Evolutionary conservation across 352 stramenopile species (phyloP), one percentile per base, ranked within the genome.

Genomic region (Aphanomyces cochlioides): DNA sequence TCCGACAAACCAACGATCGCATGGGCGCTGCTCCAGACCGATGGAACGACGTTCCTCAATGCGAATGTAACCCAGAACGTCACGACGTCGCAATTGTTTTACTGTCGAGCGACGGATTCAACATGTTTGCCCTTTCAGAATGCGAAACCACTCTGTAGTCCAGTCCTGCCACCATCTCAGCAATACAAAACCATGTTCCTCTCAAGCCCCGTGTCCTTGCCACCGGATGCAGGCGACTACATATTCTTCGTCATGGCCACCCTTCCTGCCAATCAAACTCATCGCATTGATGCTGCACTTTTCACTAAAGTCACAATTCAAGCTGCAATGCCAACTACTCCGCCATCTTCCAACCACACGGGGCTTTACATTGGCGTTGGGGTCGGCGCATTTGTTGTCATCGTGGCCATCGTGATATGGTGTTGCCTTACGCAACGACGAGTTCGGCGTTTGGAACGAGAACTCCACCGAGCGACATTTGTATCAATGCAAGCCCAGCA

Each of bases 71-170:
- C 54, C 19, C 54, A 61, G 21, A 61, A 61, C 54, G 54, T 61
- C 54, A 61, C 54, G 15, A 61, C 54, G 21, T 61, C 54, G 6
- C 54, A 61, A 39, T 37, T 61, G 15, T 61, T 40, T n/a, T 39
- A 40, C 54, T 61, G 54, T n/a, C 54, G 8, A 15, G 34, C 54
- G 28, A 19, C 50, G 8, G 54, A 61, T 10, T 3, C 19, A 10
- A 39, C 17, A 0, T 61, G 54, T 37, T 40, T 7, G 54, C 54
- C 54, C 5, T 61, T 61, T 37, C 13, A 12, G 17, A n/a, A 37
- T 37, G 54, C 13, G 10, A 61, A 61, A 37, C 54, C 21, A 7
- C 54, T 61, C 17, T 43, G 28, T 17, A 45, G 3, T 28, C 54
- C 54, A 7, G 36, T 61, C 15, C 15, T 61, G 17, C 28, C 54